phyloP scores from a whole-genome alignment of 2,329 filamentous ascomycete genomes.

The Colletotrichum cordylinicola region DNA sequence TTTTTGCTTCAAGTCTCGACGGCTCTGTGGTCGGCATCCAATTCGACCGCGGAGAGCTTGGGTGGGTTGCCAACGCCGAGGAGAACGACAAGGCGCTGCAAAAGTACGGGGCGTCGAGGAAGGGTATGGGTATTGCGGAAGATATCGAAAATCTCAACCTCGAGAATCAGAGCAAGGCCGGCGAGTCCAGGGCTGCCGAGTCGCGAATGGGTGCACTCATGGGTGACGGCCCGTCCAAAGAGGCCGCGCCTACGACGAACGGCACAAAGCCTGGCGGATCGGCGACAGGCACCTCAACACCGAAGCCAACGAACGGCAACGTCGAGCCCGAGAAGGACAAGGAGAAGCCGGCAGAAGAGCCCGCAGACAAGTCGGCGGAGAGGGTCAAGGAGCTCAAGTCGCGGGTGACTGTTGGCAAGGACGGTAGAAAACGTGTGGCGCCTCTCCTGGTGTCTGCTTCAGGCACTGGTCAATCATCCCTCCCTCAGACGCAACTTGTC shows the following conservation, averaged over 20 bases:
- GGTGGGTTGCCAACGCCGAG: slow-evolving; percentile 82
- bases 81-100: slow-evolving; percentile 93
- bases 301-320: slow-evolving; percentile 47
- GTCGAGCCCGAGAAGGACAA: slow-evolving; percentile 40
- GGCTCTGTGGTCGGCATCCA: slow-evolving; percentile 83
- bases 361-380: slow-evolving; percentile 58
- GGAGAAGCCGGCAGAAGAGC: slow-evolving; percentile 46
- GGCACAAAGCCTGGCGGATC: slow-evolving; percentile 51
- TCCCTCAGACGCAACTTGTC: slow-evolving; percentile 88
- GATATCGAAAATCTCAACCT: slow-evolving; percentile 87
- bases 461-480: slow-evolving; percentile 82
- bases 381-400: slow-evolving; percentile 76
- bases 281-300: slow-evolving; percentile 34
- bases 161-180: slow-evolving; percentile 91
- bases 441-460: slow-evolving; percentile 91
- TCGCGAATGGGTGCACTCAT: slow-evolving; percentile 98
- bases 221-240: slow-evolving; percentile 74
- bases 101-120: slow-evolving; percentile 88
- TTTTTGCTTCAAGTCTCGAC: slow-evolving; percentile 88
- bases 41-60: slow-evolving; percentile 87
- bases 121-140: slow-evolving; percentile 89
- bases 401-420: slow-evolving; percentile 91
- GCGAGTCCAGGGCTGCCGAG: slow-evolving; percentile 87
- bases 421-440: slow-evolving; percentile 94
- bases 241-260: slow-evolving; percentile 52